Conservation (phyloP, 139 green algal genomes). For the Coelastrella sp. region DNA sequence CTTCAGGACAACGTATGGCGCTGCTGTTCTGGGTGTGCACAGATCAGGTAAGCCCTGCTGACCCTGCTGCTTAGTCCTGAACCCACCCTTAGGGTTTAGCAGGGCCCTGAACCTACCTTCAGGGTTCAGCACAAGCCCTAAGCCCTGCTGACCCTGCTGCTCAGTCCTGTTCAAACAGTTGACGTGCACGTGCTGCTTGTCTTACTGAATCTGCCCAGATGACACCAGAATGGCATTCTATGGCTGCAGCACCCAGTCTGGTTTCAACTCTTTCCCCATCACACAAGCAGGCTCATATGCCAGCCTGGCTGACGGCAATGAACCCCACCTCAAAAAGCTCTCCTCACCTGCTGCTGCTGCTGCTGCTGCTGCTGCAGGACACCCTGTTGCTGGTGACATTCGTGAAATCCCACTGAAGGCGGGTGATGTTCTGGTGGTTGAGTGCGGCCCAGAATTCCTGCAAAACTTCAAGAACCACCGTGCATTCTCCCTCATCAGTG, state of each 20-base stretch:
- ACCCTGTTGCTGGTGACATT: conserved; percentile 61
- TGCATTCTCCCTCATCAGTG: conserved; percentile 68
- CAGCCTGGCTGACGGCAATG: not conserved
- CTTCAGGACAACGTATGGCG: conserved; percentile 81
- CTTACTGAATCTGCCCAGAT: too few relatives aligned
- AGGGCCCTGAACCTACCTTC: too few relatives aligned
- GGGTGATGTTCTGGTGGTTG: conserved; percentile 73
- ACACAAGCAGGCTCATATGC: not conserved
- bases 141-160: too few relatives aligned
- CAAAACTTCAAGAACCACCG: conserved; percentile 58
- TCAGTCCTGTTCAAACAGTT: too few relatives aligned
- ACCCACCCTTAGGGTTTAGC: too few relatives aligned
- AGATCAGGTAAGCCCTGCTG: conserved; percentile 53
- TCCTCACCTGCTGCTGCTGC: not conserved
- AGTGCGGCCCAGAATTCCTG: conserved; percentile 65
- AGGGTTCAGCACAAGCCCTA: too few relatives aligned
- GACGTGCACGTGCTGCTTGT: too few relatives aligned
- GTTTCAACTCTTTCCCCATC: not conserved
- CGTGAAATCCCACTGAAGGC: conserved; percentile 46
- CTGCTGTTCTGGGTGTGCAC: conserved; percentile 84
- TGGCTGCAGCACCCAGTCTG: too few relatives aligned
- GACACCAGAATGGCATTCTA: too few relatives aligned
- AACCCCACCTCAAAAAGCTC: not conserved
- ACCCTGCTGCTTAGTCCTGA: not conserved
- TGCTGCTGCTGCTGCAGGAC: conserved; percentile 38